Evolutionary conservation across 1,284 basidiomycete genomes (phyloP), one percentile per base, ranked within the genome.

Genomic region (Trametes versicolor): DNA sequence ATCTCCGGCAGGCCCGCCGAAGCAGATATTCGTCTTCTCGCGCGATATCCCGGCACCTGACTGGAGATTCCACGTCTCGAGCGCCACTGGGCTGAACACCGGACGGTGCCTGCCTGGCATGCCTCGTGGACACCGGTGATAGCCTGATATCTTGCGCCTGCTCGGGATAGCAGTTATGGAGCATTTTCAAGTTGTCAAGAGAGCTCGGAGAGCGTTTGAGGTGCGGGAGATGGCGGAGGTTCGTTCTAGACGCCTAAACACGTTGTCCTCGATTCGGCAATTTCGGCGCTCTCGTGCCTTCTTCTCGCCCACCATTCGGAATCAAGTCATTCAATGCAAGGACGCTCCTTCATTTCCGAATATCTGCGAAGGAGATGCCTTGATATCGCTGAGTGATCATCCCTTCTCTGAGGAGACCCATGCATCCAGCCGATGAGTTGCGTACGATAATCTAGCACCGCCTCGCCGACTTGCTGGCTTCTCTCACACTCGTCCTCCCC

Each of bases 41-140:
- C 60, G 60, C 47, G 23, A 51, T 29, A 19, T 43, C 25, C 60
- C 54, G 60, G 48, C 19, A 29, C 27, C 60, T 52, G 60, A 41
- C 37, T 56, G 60, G 60, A 51, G 54, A 62, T 62, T 39, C 23
- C 15, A 25, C 54, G 60, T 45, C 53, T 13, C 10, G 25, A 29
- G 60, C 60, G 60, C 56, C 53, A 51, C 21, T 6, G 9, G 27
- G 19, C 39, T 45, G 34, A 50, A 57, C 45, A 34, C 60, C 60
- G 52, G 48, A 17, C 7, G 19, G 60, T 55, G 45, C 60, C 60
- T 61, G 43, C 43, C 43, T 36, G 12, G 27, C 4, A 51, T 15
- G 29, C 9, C 25, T 21, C 58, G 50, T 51, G 27, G 27, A 17
- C 12, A 9, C 5, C 49, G 49, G n/a, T 32, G 37, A 43, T 41